Conservation (phyloP, 345 rosid species). For the Melastoma malabathricum region DNA sequence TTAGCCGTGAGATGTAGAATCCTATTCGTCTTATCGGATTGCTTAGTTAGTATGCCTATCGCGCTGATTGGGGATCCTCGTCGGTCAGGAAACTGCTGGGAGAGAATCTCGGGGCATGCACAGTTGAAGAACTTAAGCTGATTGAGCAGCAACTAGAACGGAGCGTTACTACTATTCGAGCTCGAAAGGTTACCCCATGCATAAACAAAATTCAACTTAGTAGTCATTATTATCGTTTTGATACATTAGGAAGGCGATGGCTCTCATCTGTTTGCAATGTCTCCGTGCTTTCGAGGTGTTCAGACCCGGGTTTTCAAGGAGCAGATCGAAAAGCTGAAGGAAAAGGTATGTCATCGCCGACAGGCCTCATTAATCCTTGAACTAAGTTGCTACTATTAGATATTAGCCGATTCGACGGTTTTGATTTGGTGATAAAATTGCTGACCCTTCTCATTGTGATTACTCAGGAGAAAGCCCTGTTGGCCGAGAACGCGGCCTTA, state of each 20-base stretch:
- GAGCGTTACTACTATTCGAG: conserved; percentile 20
- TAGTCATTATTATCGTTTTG: no score
- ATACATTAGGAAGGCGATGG: neutral
- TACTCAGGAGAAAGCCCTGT: conserved; percentile 41
- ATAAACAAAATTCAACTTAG: no score
- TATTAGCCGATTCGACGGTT: no score
- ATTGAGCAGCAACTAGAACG: conserved; percentile 29
- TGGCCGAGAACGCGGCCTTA: conserved; percentile 47
- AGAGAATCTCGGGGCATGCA: conserved; percentile 21
- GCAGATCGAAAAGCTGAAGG: conserved; percentile 46
- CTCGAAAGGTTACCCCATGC: conserved; percentile 26
- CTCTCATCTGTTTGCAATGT: neutral
- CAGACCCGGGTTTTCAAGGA: conserved; percentile 70
- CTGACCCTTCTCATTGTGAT: neutral
- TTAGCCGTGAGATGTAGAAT: conserved; percentile 1
- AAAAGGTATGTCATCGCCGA: conserved; percentile 58
- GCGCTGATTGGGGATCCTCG: neutral
- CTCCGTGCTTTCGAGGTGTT: neutral
- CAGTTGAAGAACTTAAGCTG: conserved; percentile 22
- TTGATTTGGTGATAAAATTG: neutral
- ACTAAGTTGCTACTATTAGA: no score
- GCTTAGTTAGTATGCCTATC: no score
- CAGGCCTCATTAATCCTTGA: neutral
- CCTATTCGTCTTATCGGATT: no score
- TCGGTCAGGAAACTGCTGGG: conserved; percentile 27